Conservation (phyloP, 345 rosid genomes). For the Rhodamnia argentea region DNA sequence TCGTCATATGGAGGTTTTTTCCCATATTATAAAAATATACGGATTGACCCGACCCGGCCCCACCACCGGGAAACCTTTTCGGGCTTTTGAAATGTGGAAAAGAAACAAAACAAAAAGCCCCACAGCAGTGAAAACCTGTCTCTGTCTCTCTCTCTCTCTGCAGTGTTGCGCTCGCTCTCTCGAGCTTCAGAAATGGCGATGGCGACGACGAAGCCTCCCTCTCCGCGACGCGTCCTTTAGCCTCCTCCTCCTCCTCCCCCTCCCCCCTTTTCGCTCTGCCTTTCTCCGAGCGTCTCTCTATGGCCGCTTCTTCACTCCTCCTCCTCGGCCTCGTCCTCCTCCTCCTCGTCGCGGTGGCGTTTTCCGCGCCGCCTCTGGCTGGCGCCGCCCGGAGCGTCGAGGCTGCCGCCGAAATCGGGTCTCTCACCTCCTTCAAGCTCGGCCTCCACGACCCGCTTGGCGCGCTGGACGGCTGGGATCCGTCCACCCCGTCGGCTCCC, state of each 20-base stretch:
- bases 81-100: neutral
- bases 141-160: neutral
- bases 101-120: neutral
- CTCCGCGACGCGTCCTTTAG: neutral
- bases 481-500: constrained; percentile 62
- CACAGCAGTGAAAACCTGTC: neutral
- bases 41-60: neutral
- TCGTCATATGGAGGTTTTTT: too few species aligned
- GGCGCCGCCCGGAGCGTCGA: constrained; percentile 17
- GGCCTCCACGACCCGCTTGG: constrained; percentile 69
- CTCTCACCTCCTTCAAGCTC: constrained; percentile 64
- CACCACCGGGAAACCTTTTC: neutral
- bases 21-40: too few species aligned
- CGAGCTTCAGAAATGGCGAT: neutral
- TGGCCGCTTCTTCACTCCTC: neutral
- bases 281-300: neutral
- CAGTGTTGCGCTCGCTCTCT: neutral
- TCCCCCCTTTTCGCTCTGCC: neutral
- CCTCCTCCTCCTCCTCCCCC: neutral
- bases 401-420: constrained; percentile 43
- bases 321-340: neutral
- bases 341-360: neutral
- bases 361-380: constrained; percentile 7
- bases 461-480: constrained; percentile 61
- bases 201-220: neutral